A percentile compares a stretch with the other conserved stretches of the same genome.
Evolutionary conservation across 2,329 filamentous ascomycete species (phyloP).

Genomic region (Elsinoe fawcettii): DNA sequence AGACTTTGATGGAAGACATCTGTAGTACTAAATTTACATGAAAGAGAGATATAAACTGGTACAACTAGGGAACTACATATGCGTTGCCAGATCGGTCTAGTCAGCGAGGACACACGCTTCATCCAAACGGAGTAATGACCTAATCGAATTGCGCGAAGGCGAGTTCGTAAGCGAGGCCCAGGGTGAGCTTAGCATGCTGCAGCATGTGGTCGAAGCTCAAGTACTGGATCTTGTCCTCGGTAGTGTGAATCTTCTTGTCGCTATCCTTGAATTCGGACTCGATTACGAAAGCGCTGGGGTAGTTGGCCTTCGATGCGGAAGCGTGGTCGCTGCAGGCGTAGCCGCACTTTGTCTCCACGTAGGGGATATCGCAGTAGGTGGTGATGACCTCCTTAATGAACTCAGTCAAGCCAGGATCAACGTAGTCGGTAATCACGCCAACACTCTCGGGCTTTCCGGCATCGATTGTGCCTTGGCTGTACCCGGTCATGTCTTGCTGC

Average conservation of each 20-base stretch:
- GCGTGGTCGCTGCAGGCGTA: constrained; percentile 76
- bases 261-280: constrained; percentile 60
- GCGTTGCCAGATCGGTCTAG: background rate
- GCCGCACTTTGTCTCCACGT: constrained; percentile 78
- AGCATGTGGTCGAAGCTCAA: constrained; percentile 85
- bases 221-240: constrained; percentile 62
- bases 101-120: background rate
- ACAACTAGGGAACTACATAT: background rate
- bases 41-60: background rate
- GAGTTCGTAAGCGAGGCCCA: constrained; percentile 77
- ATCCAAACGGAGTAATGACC: background rate
- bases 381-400: constrained; percentile 88
- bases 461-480: constrained; percentile 71
- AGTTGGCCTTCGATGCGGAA: constrained; percentile 64
- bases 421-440: constrained; percentile 87
- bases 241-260: constrained; percentile 62
- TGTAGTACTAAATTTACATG: too few relatives aligned
- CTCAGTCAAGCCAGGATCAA: constrained; percentile 70
- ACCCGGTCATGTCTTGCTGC: constrained; percentile 97
- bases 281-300: constrained; percentile 68
- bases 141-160: constrained; percentile 51
- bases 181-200: constrained; percentile 76
- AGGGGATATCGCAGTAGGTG: constrained; percentile 82
- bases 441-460: constrained; percentile 77
- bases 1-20: background rate